Percentiles rank a stretch among this genome's conserved stretches.
Evolutionary conservation across 179 eudicot species (phyloP).

Genomic region (Patellifolia procumbens): DNA sequence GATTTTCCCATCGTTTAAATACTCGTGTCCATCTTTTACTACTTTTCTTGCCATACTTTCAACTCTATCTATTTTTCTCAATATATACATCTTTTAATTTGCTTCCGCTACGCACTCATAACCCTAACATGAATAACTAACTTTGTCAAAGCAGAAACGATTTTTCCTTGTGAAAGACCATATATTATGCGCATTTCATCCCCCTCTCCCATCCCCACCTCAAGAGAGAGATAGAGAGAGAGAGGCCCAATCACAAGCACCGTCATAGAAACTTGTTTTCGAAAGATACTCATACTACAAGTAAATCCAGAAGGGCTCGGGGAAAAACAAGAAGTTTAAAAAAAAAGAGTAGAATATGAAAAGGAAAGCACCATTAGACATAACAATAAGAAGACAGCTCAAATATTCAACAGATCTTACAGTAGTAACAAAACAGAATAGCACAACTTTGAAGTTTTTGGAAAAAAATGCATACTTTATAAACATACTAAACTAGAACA

Average conservation of each 20-base stretch:
- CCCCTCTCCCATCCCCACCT: not conserved
- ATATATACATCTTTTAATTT: too few species aligned
- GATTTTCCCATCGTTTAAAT: too few species aligned
- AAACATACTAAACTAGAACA: not conserved
- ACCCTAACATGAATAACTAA: not conserved
- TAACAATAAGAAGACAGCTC: not conserved
- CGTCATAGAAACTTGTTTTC: not conserved
- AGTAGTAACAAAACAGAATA: not conserved
- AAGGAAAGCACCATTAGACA: not conserved
- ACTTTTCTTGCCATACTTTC: too few species aligned
- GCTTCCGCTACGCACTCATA: too few species aligned
- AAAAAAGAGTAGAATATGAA: not conserved
- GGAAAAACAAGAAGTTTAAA: not conserved
- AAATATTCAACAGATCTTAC: not conserved
- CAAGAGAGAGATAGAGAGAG: not conserved
- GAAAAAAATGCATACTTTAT: not conserved
- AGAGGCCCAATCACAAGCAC: not conserved
- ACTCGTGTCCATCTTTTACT: too few species aligned
- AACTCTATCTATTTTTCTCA: too few species aligned
- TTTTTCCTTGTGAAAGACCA: not conserved
- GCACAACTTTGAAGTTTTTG: too few species aligned
- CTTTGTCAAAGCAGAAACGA: not conserved
- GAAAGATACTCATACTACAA: not conserved
- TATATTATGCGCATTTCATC: not conserved
- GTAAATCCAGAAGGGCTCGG: too few species aligned